Evolutionary conservation across 2,329 filamentous ascomycete species (phyloP), one percentile per base, ranked within the genome.

Genomic region (Orbilia quercus): DNA sequence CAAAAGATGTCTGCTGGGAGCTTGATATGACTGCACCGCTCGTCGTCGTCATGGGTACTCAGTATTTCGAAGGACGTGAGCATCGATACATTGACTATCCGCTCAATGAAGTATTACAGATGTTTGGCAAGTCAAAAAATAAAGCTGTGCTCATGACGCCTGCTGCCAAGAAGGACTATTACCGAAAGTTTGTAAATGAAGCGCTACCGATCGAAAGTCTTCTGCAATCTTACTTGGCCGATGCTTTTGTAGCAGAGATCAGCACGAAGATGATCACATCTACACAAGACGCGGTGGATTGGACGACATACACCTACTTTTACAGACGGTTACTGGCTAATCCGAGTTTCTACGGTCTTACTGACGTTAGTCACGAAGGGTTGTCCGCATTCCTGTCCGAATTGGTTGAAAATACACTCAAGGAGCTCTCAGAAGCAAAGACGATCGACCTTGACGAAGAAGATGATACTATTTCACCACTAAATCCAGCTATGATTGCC

Each of bases 241-340:
- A 99, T 82, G 93, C 92, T 0, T 98, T 99, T 78, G 94, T 99
- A 47, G 93, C 94, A 0, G 95, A 99, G 81, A 92, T 98, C 78
- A 97, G 92, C 83, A 96, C 92, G 16, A 94, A 92, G 84, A 96
- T 93, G 80, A 95, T 99, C 73, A 88, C 92, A 78, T 96, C 93
- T 11, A 96, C 92, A 12, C 95, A 98, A 77, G 94, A 98, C 82
- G 95, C 94, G 9, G 93, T 99, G 77, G 96, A 96, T 82, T 99
- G 95, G 95, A 91, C 92, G 38, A 98, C 95, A 0, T 98, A 97
- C 80, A 97, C 94, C 9, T 99, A 96, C 83, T 97, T 98, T 82
- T 99, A 99, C 82, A 90, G 95, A 45, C 90, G 95, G 69, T 86
- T 99, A 38, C 86, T 98, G 36, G 93, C 94, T 28, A 99, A 99